A percentile compares a stretch with the other conserved stretches of the same genome.
Conservation (phyloP, 345 rosid species). For the Brassica juncea region DNA sequence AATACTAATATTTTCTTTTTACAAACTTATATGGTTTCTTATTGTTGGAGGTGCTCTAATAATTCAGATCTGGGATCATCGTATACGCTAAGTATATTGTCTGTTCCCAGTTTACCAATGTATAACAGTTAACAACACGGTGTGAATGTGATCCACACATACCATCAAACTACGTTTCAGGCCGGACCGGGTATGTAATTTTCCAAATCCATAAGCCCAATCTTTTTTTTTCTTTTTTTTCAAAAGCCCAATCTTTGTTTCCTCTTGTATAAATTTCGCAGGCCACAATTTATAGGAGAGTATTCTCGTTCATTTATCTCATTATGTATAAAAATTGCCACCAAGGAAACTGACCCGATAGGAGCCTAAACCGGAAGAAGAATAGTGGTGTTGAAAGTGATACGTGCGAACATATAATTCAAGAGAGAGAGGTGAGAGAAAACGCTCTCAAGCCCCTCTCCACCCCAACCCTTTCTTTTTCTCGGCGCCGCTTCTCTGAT, state of each 20-base stretch:
- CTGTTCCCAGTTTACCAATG: background rate
- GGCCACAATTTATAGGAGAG: background rate
- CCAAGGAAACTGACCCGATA: background rate
- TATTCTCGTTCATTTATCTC: background rate
- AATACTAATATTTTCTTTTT: no score
- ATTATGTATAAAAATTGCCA: background rate
- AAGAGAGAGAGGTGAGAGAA: no score
- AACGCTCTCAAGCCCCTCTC: no score
- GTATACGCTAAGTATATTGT: background rate
- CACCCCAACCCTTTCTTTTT: no score
- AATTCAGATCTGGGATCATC: background rate
- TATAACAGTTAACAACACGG: background rate
- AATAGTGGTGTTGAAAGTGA: background rate
- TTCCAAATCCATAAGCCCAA: background rate
- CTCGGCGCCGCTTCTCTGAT: no score
- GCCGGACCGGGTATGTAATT: background rate
- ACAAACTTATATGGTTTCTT: no score
- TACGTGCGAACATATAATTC: no score
- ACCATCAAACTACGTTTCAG: background rate
- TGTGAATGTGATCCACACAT: conserved; percentile 9
- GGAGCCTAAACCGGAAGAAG: background rate
- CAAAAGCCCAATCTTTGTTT: background rate
- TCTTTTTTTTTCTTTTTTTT: background rate
- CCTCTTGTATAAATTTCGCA: background rate
- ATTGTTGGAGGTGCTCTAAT: no score